Evolutionary conservation across 495 filamentous ascomycete species (phyloP).

Genomic region (Lasiosphaeria ovina): DNA sequence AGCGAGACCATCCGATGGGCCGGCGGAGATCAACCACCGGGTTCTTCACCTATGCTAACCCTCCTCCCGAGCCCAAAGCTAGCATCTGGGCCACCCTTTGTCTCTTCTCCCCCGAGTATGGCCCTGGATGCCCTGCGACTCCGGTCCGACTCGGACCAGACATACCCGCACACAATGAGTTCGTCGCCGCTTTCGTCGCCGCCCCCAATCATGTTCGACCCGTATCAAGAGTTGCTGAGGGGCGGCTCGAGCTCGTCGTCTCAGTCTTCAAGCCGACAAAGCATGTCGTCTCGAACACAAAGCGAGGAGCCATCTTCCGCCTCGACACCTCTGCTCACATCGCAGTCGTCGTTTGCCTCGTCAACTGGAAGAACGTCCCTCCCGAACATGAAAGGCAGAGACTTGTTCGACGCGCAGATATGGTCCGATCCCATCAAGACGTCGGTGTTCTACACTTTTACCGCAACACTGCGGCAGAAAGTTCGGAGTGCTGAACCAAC

Average conservation of each 20-base stretch:
- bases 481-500: conserved; percentile 57
- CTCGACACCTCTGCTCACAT: conserved; percentile 38
- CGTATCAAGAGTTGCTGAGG: conserved; percentile 34
- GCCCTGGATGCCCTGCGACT: conserved; percentile 12
- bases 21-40: background rate
- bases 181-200: conserved; percentile 50
- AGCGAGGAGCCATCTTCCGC: conserved; percentile 38
- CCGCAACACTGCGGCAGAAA: conserved; percentile 58
- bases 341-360: conserved; percentile 38
- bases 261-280: conserved; percentile 17
- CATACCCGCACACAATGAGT: conserved; percentile 17
- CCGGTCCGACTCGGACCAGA: conserved; percentile 4
- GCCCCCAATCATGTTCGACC: conserved; percentile 42
- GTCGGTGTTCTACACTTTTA: conserved; percentile 66
- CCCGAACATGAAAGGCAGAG: conserved; percentile 60
- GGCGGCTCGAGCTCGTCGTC: conserved; percentile 31
- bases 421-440: conserved; percentile 63
- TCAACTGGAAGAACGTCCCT: conserved; percentile 32
- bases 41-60: conserved; percentile 2
- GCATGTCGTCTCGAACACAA: conserved; percentile 34
- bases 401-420: conserved; percentile 64
- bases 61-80: conserved; percentile 17
- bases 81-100: conserved; percentile 6
- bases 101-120: conserved; percentile 27
- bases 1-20: background rate